Percentiles rank a stretch among this genome's conserved stretches.
Conservation (phyloP, 2,329 filamentous ascomycete species). For the Epichloe sylvatica region DNA sequence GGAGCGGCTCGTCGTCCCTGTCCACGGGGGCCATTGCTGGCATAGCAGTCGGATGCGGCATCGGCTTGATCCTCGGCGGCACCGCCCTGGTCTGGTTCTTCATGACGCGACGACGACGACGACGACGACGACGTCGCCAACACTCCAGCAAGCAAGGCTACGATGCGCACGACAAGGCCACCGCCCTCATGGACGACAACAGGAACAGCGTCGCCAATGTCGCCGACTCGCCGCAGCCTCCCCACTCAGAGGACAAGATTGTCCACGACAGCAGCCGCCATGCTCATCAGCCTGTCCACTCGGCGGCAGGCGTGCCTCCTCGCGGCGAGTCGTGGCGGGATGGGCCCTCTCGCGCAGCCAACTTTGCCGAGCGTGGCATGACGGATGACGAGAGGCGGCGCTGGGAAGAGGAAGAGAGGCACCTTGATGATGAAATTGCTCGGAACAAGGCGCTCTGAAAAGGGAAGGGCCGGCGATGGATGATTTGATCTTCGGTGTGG, state of each 20-base stretch:
- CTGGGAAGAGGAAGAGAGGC: constrained; percentile 36
- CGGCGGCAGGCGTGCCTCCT: neutral
- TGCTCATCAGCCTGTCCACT: neutral
- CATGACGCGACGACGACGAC: constrained; percentile 27
- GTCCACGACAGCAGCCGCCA: neutral
- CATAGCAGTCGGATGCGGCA: constrained; percentile 29
- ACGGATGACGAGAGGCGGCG: constrained; percentile 36
- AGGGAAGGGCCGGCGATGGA: too few species aligned
- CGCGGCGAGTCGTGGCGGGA: neutral
- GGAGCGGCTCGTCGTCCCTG: constrained; percentile 14
- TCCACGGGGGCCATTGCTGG: constrained; percentile 31
- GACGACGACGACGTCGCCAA: constrained; percentile 21
- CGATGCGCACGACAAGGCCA: constrained; percentile 14
- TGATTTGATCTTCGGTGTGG: too few species aligned
- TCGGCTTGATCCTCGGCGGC: constrained; percentile 26
- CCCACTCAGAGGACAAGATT: constrained; percentile 29
- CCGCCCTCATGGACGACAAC: constrained; percentile 33
- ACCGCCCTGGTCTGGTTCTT: constrained; percentile 28
- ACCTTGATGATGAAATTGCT: constrained; percentile 41
- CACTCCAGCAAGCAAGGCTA: constrained; percentile 8
- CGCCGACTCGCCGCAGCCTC: constrained; percentile 27
- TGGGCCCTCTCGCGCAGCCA: constrained; percentile 27
- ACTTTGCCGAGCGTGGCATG: constrained; percentile 48
- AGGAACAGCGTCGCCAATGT: constrained; percentile 24
- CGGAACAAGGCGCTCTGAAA: constrained; percentile 19